A percentile compares a stretch with the other conserved stretches of the same genome.
phyloP scores from a whole-genome alignment of 495 filamentous ascomycete genomes.

The Glarea lozoyensis region DNA sequence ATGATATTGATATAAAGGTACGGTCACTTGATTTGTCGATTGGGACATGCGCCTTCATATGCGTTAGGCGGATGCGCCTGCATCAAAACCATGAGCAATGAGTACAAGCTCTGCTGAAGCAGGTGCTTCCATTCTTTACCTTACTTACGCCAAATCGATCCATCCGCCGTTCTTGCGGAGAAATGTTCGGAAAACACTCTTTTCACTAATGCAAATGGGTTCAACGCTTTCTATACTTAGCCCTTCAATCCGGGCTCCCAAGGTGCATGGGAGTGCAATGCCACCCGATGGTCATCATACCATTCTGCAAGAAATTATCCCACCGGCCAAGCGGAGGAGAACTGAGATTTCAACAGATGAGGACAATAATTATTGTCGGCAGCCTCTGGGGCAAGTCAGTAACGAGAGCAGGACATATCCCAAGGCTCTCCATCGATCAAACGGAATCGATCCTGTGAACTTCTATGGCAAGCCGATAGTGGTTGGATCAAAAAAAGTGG shows the following conservation, averaged over 20 bases:
- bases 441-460: no score
- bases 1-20: no score
- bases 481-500: no score
- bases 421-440: neutral
- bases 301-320: constrained; percentile 9
- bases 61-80: neutral
- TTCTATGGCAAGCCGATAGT: no score
- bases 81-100: constrained; percentile 4
- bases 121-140: neutral
- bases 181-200: constrained; percentile 14
- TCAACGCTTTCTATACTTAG: constrained; percentile 7
- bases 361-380: neutral
- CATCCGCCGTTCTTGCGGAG: constrained; percentile 8
- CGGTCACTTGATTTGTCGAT: no score
- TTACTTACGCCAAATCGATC: neutral
- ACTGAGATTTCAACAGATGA: no score
- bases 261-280: neutral
- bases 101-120: neutral
- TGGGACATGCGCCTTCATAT: neutral
- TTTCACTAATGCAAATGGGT: constrained; percentile 11
- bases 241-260: neutral
- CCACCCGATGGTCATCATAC: constrained; percentile 11
- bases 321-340: constrained; percentile 16
- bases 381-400: constrained; percentile 14
- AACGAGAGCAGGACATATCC: constrained; percentile 4